A percentile compares a stretch with the other conserved stretches of the same genome.
These are phyloP conservation scores for Zoysia matrella DNA, from an alignment of 202 grass and related monocot genomes.

Conservation along the genomic window DNA sequence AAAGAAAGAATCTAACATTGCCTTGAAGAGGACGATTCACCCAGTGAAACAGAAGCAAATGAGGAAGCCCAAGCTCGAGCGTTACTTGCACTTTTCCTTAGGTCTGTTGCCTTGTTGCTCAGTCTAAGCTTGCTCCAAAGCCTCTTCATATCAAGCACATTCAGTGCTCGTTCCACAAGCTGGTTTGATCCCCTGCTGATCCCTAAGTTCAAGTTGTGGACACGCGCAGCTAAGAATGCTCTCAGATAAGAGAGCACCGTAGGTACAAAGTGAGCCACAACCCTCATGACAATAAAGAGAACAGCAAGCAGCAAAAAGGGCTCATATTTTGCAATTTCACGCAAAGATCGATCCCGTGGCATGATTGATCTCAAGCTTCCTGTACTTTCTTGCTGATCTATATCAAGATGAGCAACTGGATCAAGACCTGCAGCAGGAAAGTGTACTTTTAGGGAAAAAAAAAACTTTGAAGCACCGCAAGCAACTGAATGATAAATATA, in stretches of 20 bases:
- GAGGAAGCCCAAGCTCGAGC: constrained; percentile 93
- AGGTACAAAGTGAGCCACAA: constrained; percentile 48
- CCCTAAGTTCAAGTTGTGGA: constrained; percentile 63
- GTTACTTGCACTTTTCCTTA: constrained; percentile 79
- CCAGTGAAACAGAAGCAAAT: constrained; percentile 88
- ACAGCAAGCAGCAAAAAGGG: constrained; percentile 61
- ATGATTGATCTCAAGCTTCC: constrained; percentile 40
- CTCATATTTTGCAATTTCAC: constrained; percentile 60
- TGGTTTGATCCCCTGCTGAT: constrained; percentile 67
- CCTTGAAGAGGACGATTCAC: constrained; percentile 71
- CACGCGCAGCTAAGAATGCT: constrained; percentile 67
- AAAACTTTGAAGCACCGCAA: constrained; percentile 12
- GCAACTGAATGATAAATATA: background rate
- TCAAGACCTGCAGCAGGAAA: constrained; percentile 67
- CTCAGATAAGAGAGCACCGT: constrained; percentile 56
- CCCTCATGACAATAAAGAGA: constrained; percentile 74
- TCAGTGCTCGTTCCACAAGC: constrained; percentile 60
- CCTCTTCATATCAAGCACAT: constrained; percentile 78
- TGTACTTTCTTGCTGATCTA: constrained; percentile 48
- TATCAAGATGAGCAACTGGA: constrained; percentile 66
- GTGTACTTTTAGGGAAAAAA: constrained; percentile 4
- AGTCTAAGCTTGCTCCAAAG: constrained; percentile 81
- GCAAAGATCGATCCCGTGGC: constrained; percentile 45
- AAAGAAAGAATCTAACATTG: constrained; percentile 43
- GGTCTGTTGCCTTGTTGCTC: constrained; percentile 69